Base-by-base conservation (phyloP, 2,329 filamentous ascomycete species). In the Penicillium aurantiogriseum region DNA sequence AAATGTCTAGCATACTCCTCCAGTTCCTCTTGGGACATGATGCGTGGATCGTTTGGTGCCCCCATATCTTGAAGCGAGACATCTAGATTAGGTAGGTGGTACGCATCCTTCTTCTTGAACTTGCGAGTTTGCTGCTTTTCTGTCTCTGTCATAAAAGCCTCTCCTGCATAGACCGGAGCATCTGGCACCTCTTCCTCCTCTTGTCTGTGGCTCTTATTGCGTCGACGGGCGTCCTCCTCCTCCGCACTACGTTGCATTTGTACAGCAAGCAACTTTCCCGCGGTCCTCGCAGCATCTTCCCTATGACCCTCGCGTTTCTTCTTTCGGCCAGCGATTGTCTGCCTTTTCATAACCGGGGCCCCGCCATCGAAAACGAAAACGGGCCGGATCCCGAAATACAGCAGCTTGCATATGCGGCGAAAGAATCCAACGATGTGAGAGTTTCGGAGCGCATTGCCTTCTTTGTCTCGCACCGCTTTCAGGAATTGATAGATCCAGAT, bases 401-500 rank as follows among this genome's bases (percentile, higher is more conserved):
- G 83, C 1, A 99, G 83, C 74, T 99, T 99, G 83, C 94, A 99
- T 73, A 99, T 96, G 59, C 94, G 88, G 51, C 94, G 90, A 77
- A 99, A 99, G 84, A 99, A 99, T 39, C 95, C 94, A 43, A 99
- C 91, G 36, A 99, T 86, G 71, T 99, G 94, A 31, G 91, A 93
- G 78, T 97, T 99, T 63, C 92, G 91, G 51, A 99, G 82, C 1
- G 94, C 94, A 71, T 99, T 96, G 53, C 94, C 94, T 76, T 99
- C 94, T 71, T 97, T 97, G 77, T 99, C 94, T 68, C 94, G 92
- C 11, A 99, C 94, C 10, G 95, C 94, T 79, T 99, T 99, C 68
- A 99, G 86, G 71, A 99, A 99, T 72, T 99, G 94, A 81, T 99
- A 99, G 68, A 99, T 97, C 94, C 94, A 99, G 73, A 99, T 99